These are phyloP conservation scores for Gardenia jasminoides DNA, from an alignment of 257 asterid genomes.

Conservation along the genomic window DNA sequence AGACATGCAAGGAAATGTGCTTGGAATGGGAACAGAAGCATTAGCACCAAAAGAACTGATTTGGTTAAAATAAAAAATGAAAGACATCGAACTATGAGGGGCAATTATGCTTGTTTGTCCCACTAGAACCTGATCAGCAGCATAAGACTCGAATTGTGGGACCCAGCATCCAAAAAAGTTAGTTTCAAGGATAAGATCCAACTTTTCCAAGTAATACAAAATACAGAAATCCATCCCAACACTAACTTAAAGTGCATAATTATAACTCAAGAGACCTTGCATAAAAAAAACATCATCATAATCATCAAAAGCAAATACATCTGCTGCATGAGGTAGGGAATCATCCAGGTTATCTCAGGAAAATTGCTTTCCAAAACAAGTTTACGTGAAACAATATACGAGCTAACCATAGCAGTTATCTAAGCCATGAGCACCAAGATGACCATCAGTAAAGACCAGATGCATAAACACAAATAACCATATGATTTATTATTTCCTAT, in stretches of 20 bases:
- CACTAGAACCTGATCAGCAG: no score
- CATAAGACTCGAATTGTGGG: no score
- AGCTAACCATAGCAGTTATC: background rate
- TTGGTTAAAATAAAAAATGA: background rate
- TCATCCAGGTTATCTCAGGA: background rate
- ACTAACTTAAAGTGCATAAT: background rate
- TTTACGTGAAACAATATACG: background rate
- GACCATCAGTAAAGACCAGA: constrained; percentile 1
- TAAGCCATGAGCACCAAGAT: background rate
- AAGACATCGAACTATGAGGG: background rate
- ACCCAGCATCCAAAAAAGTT: no score
- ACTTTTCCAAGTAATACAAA: background rate
- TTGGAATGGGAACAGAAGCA: background rate
- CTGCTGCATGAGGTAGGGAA: background rate
- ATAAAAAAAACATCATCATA: background rate
- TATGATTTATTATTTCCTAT: background rate
- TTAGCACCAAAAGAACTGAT: background rate
- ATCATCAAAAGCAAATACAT: background rate
- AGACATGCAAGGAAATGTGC: background rate
- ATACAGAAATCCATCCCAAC: background rate
- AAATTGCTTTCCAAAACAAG: background rate
- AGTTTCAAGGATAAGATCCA: background rate
- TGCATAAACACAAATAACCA: background rate
- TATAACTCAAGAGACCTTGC: background rate
- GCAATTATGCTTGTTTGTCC: no score